Conservation (phyloP, 441 rosid species). For the Aleurites moluccanus region DNA sequence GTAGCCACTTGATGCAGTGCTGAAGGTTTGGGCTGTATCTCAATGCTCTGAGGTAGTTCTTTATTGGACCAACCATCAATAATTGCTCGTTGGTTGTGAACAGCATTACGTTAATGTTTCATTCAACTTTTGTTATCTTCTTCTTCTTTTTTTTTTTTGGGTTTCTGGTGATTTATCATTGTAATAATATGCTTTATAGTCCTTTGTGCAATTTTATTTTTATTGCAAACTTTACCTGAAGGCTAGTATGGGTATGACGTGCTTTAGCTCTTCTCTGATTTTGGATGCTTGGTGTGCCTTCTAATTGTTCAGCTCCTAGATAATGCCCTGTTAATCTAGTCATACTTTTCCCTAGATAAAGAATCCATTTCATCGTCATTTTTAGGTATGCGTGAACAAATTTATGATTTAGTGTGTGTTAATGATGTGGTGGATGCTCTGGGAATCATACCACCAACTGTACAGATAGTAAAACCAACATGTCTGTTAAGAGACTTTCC, state of each 20-base stretch:
- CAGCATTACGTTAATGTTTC: not conserved
- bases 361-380: not conserved
- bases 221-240: not conserved
- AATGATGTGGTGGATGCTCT: not conserved
- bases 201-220: not conserved
- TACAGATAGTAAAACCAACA: not conserved
- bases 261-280: not conserved
- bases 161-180: not conserved
- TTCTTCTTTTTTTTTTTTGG: too few species aligned
- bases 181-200: not conserved
- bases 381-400: not conserved
- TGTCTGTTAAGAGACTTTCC: not conserved
- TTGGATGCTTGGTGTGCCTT: not conserved
- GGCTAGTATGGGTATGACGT: not conserved
- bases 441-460: not conserved
- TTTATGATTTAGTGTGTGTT: not conserved
- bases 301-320: not conserved
- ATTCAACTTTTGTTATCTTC: too few species aligned
- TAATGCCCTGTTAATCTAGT: not conserved
- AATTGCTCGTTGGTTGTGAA: not conserved
- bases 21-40: slow-evolving; percentile 10
- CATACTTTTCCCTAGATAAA: not conserved
- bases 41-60: not conserved
- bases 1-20: not conserved
- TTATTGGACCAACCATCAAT: not conserved